phyloP scores from a whole-genome alignment of 257 asterid species.

The Avicennia marina region DNA sequence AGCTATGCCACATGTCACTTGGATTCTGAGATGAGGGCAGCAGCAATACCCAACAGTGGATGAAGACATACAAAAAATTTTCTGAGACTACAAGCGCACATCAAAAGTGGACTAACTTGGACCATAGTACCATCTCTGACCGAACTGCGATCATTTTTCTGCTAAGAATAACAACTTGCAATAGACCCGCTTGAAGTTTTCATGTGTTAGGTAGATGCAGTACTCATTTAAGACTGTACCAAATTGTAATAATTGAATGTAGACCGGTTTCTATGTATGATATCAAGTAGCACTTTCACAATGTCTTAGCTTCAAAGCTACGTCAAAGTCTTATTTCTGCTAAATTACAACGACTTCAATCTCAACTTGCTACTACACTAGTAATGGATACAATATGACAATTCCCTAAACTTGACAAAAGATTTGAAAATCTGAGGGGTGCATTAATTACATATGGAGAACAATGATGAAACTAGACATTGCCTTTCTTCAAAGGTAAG shows the following conservation, averaged over 20 bases:
- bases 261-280: slow-evolving; percentile 14
- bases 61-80: too few relatives aligned
- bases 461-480: slow-evolving; percentile 6
- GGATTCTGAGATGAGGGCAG: neutral
- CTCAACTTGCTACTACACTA: too few relatives aligned
- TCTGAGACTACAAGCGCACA: neutral
- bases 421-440: slow-evolving; percentile 8
- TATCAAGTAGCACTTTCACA: slow-evolving; percentile 10
- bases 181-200: too few relatives aligned
- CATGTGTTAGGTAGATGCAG: too few relatives aligned
- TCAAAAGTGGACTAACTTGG: neutral
- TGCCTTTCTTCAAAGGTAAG: slow-evolving; percentile 44
- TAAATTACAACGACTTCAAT: too few relatives aligned
- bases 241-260: slow-evolving; percentile 22
- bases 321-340: slow-evolving; percentile 11
- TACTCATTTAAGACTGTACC: too few relatives aligned
- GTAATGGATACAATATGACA: neutral
- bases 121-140: neutral
- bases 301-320: slow-evolving; percentile 45
- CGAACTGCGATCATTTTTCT: too few relatives aligned
- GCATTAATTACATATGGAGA: slow-evolving; percentile 4
- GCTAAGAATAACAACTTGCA: too few relatives aligned
- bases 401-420: too few relatives aligned
- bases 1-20: slow-evolving; percentile 3
- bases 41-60: too few relatives aligned